A percentile compares a stretch with the other conserved stretches of the same genome.
These are phyloP conservation scores for Oehlia diaphana DNA, from an alignment of 192 early-diverging fungal genomes.

Conservation along the genomic window DNA sequence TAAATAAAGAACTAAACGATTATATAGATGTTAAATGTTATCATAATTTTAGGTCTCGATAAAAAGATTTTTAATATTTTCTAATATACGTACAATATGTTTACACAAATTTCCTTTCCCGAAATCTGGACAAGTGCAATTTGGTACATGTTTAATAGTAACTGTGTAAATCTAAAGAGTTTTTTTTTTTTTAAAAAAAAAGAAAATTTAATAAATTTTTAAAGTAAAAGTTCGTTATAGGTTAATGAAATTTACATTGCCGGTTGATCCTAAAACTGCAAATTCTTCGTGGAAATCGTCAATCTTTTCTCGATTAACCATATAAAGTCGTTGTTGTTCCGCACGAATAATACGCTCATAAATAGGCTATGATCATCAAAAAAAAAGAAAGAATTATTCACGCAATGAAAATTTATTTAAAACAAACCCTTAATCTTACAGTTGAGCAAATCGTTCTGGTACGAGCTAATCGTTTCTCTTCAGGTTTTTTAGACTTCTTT, in stretches of 20 bases:
- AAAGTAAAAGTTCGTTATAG: not conserved
- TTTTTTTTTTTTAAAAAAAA: not conserved
- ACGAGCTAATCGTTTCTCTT: not conserved
- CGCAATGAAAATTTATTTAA: no score
- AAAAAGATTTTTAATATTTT: not conserved
- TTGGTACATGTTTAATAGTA: not conserved
- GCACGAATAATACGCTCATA: constrained; percentile 8
- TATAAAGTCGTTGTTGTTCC: not conserved
- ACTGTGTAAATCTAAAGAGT: not conserved
- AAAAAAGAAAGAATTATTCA: not conserved
- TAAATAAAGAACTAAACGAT: constrained; percentile 1
- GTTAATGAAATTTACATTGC: not conserved
- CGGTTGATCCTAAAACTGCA: not conserved
- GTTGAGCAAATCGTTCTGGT: not conserved
- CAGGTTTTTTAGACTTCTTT: not conserved
- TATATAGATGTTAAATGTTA: not conserved
- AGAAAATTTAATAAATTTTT: not conserved
- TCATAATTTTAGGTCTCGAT: not conserved
- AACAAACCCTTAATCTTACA: not conserved
- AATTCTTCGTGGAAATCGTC: not conserved
- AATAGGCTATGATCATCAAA: not conserved
- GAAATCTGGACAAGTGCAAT: constrained; percentile 15
- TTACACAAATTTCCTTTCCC: not conserved
- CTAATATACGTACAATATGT: not conserved
- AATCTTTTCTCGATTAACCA: not conserved